Evolutionary conservation across 768 basidiomycete genomes (phyloP), one percentile per base, ranked within the genome.

Genomic region (Mycena crocata): DNA sequence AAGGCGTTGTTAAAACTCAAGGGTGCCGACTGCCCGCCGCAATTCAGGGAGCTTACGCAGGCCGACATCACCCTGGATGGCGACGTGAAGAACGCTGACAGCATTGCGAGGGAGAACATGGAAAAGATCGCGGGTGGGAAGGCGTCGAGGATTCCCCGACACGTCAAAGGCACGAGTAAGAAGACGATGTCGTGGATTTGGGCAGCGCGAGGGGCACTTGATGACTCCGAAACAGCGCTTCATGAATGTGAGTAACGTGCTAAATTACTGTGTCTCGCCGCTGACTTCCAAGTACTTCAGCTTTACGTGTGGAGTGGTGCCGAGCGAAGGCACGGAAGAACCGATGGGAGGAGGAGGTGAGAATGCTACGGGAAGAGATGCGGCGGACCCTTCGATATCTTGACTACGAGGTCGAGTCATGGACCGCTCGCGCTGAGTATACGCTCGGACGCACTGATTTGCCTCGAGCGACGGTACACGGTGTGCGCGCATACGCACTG

Each of bases 281-380:
- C 24, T 46, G 15, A 13, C 3, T 12, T 15, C n/a, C n/a, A n/a
- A n/a, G n/a, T 46, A 14, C 12, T 12, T 13, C 24, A 49, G 57
- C 24, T 15, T n/a, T 59, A 17, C 46, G 58, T 7, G 48, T 39
- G 3, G 58, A 59, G 28, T 59, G 58, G 58, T 5, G 9, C 1
- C 49, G 50, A 45, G 58, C 58, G 12, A 49, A 28, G 34, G 58
- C 58, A 12, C 34, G 35, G 15, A 50, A 19, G 26, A 2, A 23
- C 15, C 58, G 58, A 2, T 59, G 58, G 58, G 39, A 17, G 12
- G 58, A 59, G 37, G 58, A 59, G 34, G 58, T 59, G 3, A 6
- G n/a, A 6, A 14, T 55, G 2, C 37, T 55, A 35, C 48, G 49
- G 26, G 45, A 59, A 23, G 57, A 59, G 24, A 59, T 59, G 57